A percentile compares a stretch with the other conserved stretches of the same genome.
phyloP scores from a whole-genome alignment of 2,329 filamentous ascomycete genomes.

The Penicillium fuscoglaucum region DNA sequence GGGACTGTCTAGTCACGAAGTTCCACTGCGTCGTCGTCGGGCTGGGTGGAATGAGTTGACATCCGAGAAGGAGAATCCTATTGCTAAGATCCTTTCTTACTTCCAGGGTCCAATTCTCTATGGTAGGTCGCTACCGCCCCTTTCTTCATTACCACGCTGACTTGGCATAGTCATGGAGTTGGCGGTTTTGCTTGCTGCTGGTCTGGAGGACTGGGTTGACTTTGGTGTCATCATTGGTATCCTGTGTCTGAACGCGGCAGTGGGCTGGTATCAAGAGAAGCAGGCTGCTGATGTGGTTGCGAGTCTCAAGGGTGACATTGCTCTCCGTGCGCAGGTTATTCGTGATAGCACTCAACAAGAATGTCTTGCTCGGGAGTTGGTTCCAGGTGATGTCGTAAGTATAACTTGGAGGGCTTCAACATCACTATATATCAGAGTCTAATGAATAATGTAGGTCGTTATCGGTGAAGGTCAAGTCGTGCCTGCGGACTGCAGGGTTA shows the following conservation, averaged over 20 bases:
- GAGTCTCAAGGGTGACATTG: conserved; percentile 74
- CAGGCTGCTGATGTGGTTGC: conserved; percentile 76
- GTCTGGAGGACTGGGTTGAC: conserved; percentile 74
- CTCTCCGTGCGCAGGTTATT: conserved; percentile 68
- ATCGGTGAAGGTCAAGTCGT: conserved; percentile 71
- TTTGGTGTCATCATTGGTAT: conserved; percentile 78
- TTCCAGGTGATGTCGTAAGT: conserved; percentile 73
- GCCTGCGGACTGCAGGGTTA: conserved; percentile 68
- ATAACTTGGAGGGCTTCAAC: neutral
- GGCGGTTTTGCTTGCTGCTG: conserved; percentile 70
- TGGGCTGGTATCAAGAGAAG: conserved; percentile 81
- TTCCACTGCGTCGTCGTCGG: conserved; percentile 62
- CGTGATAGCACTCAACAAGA: conserved; percentile 66
- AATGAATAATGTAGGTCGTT: conserved; percentile 53
- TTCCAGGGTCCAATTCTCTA: conserved; percentile 62
- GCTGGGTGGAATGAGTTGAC: conserved; percentile 71
- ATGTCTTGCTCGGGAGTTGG: conserved; percentile 69
- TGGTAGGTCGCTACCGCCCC: neutral
- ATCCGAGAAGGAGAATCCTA: conserved; percentile 75
- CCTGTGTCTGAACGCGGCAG: conserved; percentile 69
- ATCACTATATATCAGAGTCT: conserved; percentile 13
- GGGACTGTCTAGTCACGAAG: conserved; percentile 60
- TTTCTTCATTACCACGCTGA: conserved; percentile 6
- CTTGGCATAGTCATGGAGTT: conserved; percentile 67
- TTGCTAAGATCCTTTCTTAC: conserved; percentile 71